Evolutionary conservation across 164 flowering plant genomes (phyloP), one percentile per base, ranked within the genome.

Genomic region (Nelumbo lutea): DNA sequence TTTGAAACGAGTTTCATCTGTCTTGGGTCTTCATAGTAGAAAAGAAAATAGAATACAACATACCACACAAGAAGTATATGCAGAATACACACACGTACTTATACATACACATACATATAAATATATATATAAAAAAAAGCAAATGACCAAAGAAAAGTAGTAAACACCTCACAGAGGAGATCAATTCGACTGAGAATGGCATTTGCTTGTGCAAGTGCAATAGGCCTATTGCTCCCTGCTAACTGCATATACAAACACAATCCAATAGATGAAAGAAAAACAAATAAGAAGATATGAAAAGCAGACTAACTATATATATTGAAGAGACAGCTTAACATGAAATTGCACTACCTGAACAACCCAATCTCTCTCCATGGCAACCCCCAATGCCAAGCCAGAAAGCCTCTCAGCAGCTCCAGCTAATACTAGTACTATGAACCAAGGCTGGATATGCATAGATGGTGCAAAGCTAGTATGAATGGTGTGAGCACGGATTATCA

Each of bases 301-400:
- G 40, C 58, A 27, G 27, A 27, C 27, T 42, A 42, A 41, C 40
- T 47, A 9, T 15, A 43, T 3, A 53, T 72, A 42, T 39, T 15
- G 45, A 38, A 65, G 11, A 9, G n/a, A 52, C 10, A 8, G 15
- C 3, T 53, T 38, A 62, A 42, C 2, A 39, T 2, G 59, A 39
- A 68, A 47, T 55, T 44, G 64, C 58, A 73, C 13, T 85, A 93
- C 98, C 98, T 87, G 81, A 39, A 96, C 98, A 78, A 93, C 96
- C 99, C 99, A 96, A 76, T 96, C 99, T 64, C 97, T 96, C 79
- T 96, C 97, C 83, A 86, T 79, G 9, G 98, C 94, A 77, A 96
- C 94, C 43, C 96, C 99, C 59, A 87, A 59, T 61, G 97, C 95
- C 74, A 96, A 75, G 42, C 99, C 99, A 72, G 84, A 83, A 67